These are phyloP conservation scores for Pterocarpus macrocarpus DNA, from an alignment of 306 rosid species.

Conservation along the genomic window DNA sequence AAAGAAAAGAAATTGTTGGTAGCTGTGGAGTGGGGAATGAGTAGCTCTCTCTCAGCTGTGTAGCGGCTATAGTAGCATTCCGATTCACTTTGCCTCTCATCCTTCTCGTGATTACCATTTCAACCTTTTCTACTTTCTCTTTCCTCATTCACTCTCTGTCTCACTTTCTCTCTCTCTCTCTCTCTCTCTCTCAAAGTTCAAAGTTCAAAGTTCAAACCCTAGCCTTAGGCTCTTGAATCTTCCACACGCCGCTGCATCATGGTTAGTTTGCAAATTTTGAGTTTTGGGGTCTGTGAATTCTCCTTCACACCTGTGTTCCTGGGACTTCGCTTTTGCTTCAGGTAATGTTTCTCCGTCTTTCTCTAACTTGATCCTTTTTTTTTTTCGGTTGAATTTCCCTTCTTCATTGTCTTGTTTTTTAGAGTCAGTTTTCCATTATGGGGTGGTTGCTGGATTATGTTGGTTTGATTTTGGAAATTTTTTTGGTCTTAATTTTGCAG, in stretches of 20 bases:
- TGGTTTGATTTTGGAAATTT: neutral
- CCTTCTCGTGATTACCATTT: slow-evolving; percentile 76
- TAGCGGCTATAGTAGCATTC: slow-evolving; percentile 6
- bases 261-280: neutral
- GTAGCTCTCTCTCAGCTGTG: neutral
- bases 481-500: neutral
- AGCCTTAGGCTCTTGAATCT: slow-evolving; percentile 21
- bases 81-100: slow-evolving; percentile 44
- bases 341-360: too few relatives aligned
- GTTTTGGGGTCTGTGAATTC: slow-evolving; percentile 22
- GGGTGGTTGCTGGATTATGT: neutral
- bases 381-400: too few relatives aligned
- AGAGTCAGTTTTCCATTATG: slow-evolving; percentile 3
- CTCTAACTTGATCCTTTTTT: slow-evolving; percentile 1
- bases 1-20: neutral
- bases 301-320: neutral
- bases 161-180: neutral
- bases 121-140: slow-evolving; percentile 52
- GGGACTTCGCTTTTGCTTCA: slow-evolving; percentile 21
- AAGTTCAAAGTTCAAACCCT: slow-evolving; percentile 51
- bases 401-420: neutral
- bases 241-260: slow-evolving; percentile 37
- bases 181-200: too few relatives aligned
- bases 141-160: slow-evolving; percentile 55
- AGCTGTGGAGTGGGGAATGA: neutral